phyloP scores from a whole-genome alignment of 257 asterid genomes.

The Echium plantagineum region DNA sequence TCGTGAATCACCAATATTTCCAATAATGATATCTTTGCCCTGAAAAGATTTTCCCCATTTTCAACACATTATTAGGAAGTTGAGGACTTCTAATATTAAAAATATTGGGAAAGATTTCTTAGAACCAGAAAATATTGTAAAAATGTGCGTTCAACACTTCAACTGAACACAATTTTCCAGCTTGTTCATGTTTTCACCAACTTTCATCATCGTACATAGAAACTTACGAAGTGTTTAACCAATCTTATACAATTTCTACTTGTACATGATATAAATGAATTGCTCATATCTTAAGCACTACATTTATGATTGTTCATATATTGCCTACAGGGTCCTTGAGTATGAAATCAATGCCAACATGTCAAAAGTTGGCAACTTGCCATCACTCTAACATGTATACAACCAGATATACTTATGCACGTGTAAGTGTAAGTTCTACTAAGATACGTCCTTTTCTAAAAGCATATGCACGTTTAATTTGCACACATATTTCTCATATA shows the following conservation, averaged over 20 bases:
- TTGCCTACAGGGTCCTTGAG: neutral
- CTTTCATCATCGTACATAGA: neutral
- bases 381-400: neutral
- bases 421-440: too few relatives aligned
- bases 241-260: neutral
- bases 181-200: neutral
- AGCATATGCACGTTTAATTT: too few relatives aligned
- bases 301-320: neutral
- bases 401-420: neutral
- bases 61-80: neutral
- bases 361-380: neutral
- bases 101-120: too few relatives aligned
- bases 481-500: too few relatives aligned
- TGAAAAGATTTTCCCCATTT: conserved; percentile 13
- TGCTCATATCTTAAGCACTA: neutral
- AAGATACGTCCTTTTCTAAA: too few relatives aligned
- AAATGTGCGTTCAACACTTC: neutral
- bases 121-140: too few relatives aligned
- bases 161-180: neutral
- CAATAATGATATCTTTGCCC: conserved; percentile 87
- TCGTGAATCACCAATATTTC: conserved; percentile 88
- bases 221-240: neutral
- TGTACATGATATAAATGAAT: neutral
- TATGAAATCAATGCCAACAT: neutral
- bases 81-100: neutral